Evolutionary conservation across 1,284 basidiomycete species (phyloP).

Genomic region (Singerocomus inundabilis): DNA sequence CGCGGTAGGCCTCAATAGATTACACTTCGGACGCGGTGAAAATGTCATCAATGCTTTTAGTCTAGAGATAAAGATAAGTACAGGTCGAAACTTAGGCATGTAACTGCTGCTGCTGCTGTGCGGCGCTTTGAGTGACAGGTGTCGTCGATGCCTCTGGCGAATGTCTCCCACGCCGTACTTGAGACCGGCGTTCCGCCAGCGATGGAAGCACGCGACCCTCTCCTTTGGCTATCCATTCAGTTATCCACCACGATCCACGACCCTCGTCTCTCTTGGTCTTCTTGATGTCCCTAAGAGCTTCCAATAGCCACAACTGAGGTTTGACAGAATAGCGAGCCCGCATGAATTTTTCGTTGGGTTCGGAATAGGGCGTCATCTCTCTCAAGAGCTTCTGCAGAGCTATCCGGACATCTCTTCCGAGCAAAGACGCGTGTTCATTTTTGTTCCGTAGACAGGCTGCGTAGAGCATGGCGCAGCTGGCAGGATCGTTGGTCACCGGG

Average conservation of each 20-base stretch:
- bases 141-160: background rate
- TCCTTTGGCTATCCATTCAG: conserved; percentile 29
- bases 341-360: conserved; percentile 24
- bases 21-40: background rate
- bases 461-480: conserved; percentile 55
- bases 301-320: conserved; percentile 38
- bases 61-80: conserved; percentile 4
- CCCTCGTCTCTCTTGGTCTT: conserved; percentile 29
- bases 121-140: background rate
- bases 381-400: conserved; percentile 39
- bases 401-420: conserved; percentile 46
- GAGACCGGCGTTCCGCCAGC: conserved; percentile 18
- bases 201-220: conserved; percentile 23
- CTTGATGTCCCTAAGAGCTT: conserved; percentile 42
- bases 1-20: background rate
- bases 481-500: conserved; percentile 51
- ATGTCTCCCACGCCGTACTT: conserved; percentile 8
- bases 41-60: background rate
- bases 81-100: conserved; percentile 6
- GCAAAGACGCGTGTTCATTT: conserved; percentile 36
- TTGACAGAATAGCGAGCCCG: conserved; percentile 29
- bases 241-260: conserved; percentile 31
- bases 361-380: conserved; percentile 26
- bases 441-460: conserved; percentile 49
- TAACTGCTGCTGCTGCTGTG: background rate